Percentiles rank a stretch among this genome's conserved stretches.
These are phyloP conservation scores for Coemansia sp. DNA, from an alignment of 192 early-diverging fungal species.

Conservation along the genomic window DNA sequence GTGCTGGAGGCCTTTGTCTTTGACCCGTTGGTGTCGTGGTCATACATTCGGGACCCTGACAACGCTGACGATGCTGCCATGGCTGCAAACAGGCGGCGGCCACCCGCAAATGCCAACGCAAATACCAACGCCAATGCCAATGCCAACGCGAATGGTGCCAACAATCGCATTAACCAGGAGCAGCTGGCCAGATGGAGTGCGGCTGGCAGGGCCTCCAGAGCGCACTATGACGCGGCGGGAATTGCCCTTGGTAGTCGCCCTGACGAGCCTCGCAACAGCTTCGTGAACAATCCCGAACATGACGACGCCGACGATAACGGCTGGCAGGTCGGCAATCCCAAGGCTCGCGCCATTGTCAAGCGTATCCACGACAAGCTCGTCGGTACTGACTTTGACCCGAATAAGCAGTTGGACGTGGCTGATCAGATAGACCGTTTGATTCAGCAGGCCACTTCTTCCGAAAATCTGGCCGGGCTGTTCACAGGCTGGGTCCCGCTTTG, in stretches of 20 bases:
- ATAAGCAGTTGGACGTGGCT: conserved; percentile 74
- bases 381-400: conserved; percentile 89
- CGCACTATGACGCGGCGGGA: neutral
- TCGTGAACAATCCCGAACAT: neutral
- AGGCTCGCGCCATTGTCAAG: conserved; percentile 83
- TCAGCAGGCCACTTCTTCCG: conserved; percentile 83
- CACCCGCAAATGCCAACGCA: neutral
- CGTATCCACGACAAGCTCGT: conserved; percentile 93
- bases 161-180: neutral
- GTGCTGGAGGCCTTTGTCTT: conserved; percentile 98
- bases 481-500: conserved; percentile 63
- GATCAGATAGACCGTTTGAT: conserved; percentile 91
- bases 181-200: conserved; percentile 8
- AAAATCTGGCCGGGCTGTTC: conserved; percentile 86
- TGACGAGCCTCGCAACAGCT: conserved; percentile 27
- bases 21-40: conserved; percentile 67
- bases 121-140: neutral
- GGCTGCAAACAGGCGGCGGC: neutral
- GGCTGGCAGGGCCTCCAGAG: neutral
- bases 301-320: conserved; percentile 15
- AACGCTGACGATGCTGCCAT: neutral
- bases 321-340: conserved; percentile 61
- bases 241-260: conserved; percentile 18
- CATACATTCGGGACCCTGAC: conserved; percentile 17
- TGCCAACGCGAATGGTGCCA: neutral